These are phyloP conservation scores for Globisporangium spiculum DNA, from an alignment of 352 stramenopile species.

Conservation along the genomic window DNA sequence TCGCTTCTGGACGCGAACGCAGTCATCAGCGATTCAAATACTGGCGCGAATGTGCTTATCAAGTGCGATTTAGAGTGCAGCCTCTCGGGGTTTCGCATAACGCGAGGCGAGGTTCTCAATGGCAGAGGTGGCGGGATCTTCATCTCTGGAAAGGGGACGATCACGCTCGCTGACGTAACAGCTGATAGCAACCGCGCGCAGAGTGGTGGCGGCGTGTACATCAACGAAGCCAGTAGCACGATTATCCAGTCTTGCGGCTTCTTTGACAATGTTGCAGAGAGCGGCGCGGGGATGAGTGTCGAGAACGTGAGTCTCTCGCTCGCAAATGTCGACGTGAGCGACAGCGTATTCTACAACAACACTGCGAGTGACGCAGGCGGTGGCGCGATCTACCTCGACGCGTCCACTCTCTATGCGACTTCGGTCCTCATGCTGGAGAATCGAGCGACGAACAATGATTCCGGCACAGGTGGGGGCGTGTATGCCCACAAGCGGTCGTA, in stretches of 20 bases:
- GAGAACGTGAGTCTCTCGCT: not conserved
- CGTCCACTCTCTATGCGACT: not conserved
- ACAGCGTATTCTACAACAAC: slow-evolving; percentile 50
- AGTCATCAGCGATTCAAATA: slow-evolving; percentile 10
- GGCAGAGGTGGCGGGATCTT: slow-evolving; percentile 34
- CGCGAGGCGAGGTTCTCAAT: slow-evolving; percentile 14
- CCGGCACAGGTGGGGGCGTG: slow-evolving; percentile 32
- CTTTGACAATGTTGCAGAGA: slow-evolving; percentile 23
- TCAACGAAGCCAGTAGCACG: slow-evolving; percentile 18
- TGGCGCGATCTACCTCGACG: slow-evolving; percentile 24
- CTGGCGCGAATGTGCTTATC: slow-evolving; percentile 31
- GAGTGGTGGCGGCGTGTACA: slow-evolving; percentile 30
- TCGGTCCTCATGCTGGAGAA: slow-evolving; percentile 35
- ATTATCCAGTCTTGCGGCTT: slow-evolving; percentile 21
- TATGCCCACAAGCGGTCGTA: slow-evolving; percentile 12
- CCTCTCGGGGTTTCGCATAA: slow-evolving; percentile 25
- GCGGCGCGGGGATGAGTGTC: slow-evolving; percentile 25
- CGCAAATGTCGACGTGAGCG: not conserved
- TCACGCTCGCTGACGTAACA: slow-evolving; percentile 19
- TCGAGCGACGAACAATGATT: slow-evolving; percentile 15
- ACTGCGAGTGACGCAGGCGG: slow-evolving; percentile 25
- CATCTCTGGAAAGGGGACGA: slow-evolving; percentile 23
- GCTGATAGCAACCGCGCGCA: slow-evolving; percentile 30
- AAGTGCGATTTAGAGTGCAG: slow-evolving; percentile 21
- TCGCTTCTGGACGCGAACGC: slow-evolving; percentile 29